Evolutionary conservation across 305 asterid genomes (phyloP), one percentile per base, ranked within the genome.

Genomic region (Fraxinus sp.): DNA sequence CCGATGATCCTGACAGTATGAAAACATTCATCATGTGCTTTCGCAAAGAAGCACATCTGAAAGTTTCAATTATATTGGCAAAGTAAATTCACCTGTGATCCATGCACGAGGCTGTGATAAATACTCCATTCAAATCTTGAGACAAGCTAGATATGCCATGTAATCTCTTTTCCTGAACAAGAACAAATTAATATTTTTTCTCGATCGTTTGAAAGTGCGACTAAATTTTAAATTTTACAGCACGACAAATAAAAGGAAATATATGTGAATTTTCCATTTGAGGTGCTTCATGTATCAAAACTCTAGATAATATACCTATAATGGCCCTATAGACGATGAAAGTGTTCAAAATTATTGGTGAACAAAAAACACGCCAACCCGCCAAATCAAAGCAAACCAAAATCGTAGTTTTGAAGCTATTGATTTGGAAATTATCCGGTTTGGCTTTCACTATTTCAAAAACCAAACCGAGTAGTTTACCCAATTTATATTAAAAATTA

Each of bases 91-190:
- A 94, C 98, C 97, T 93, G 88, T 90, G 95, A 86, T 97, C 98
- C 98, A 92, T 97, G 92, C 98, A 92, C 9, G 99, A 92, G 82
- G 99, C 97, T 1, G 98, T 86, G 80, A 96, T 82, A 87, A 83
- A 94, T 9, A 92, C 92, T 86, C 99, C 98, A 81, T 91, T 93
- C 81, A 89, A 68, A 87, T 94, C 98, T 89, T 97, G 98, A 78
- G 98, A 94, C 90, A 93, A 86, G 84, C 98, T 88, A 80, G 99
- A 93, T 83, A 94, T 92, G 86, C 98, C 98, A 82, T 91, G 97
- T 32, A 87, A 85, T 82, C 89, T 77, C 81, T 87, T 94, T 49
- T 84, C 96, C 97, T 94, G 83, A 78, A 85, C 83, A 86, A 85
- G 59, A 83, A 86, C 22, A 72, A 82, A 71, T 77, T 80, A 74